Evolutionary conservation across 768 basidiomycete genomes (phyloP).

Genomic region (Russula virescens): DNA sequence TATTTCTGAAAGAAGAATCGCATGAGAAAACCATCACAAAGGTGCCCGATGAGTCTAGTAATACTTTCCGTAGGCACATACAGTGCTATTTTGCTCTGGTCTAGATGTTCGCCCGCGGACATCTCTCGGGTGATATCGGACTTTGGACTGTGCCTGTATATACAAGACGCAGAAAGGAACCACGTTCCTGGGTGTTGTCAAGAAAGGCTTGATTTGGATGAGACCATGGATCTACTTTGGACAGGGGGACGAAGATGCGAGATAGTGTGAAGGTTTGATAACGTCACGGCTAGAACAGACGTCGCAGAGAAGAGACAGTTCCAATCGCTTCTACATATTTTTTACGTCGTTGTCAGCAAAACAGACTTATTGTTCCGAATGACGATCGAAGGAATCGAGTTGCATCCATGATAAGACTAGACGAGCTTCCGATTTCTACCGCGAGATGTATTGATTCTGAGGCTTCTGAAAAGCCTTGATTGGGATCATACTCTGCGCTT

Average conservation of each 20-base stretch:
- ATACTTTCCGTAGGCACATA: no score
- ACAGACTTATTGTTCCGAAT: no score
- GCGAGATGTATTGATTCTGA: not conserved
- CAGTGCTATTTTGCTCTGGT: no score
- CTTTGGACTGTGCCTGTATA: slow-evolving; percentile 2
- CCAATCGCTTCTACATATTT: no score
- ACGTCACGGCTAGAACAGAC: not conserved
- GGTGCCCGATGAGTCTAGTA: not conserved
- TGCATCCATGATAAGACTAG: no score
- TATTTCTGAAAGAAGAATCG: not conserved
- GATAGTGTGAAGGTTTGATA: not conserved
- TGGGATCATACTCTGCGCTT: no score
- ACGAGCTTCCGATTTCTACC: no score
- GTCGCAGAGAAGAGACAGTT: not conserved
- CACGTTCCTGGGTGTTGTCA: no score
- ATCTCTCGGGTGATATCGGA: slow-evolving; percentile 18
- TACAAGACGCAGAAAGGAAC: not conserved
- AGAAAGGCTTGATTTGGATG: not conserved
- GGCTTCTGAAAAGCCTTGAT: no score
- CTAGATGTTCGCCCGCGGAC: not conserved
- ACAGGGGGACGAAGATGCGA: not conserved
- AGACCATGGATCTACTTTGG: not conserved
- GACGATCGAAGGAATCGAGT: no score
- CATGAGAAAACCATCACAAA: not conserved
- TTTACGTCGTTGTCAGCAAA: no score